These are phyloP conservation scores for Cenchrus americanus DNA, from an alignment of 176 grass and related monocot species.

Conservation along the genomic window DNA sequence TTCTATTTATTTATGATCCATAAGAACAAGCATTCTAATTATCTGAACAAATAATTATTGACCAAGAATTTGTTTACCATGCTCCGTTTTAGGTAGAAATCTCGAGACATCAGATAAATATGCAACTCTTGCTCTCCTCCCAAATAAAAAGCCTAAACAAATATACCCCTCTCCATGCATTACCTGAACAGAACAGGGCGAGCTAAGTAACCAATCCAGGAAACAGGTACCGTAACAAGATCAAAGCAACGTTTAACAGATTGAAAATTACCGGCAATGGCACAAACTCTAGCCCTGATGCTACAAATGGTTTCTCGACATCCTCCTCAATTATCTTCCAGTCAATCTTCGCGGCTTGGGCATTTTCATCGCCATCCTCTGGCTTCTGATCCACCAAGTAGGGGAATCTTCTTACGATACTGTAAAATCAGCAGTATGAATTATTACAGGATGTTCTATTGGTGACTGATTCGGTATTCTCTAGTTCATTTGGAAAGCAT, in stretches of 20 bases:
- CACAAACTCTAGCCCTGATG: conserved; percentile 76
- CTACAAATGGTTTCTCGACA: conserved; percentile 57
- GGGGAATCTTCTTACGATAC: conserved; percentile 65
- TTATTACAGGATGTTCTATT: conserved; percentile 2
- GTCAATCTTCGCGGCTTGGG: conserved; percentile 53
- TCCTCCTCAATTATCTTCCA: conserved; percentile 82
- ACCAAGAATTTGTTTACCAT: conserved; percentile 41
- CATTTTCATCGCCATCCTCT: conserved; percentile 60
- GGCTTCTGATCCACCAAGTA: conserved; percentile 65
- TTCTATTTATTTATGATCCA: background rate
- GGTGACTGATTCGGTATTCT: background rate
- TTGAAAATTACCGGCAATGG: conserved; percentile 67
- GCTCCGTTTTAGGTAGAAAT: conserved; percentile 73
- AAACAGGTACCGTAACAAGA: background rate
- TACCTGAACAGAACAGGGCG: conserved; percentile 50
- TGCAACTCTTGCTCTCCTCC: conserved; percentile 65
- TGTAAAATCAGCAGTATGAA: conserved; percentile 14
- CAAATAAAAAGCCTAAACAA: conserved; percentile 89
- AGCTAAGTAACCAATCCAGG: background rate
- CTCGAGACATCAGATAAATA: conserved; percentile 93
- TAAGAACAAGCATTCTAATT: background rate
- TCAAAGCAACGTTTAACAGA: background rate
- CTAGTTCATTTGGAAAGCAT: background rate
- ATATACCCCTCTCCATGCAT: conserved; percentile 88
- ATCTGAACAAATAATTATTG: background rate